Evolutionary conservation across 495 filamentous ascomycete genomes (phyloP).

Genomic region (Thermochaetoides thermophila): DNA sequence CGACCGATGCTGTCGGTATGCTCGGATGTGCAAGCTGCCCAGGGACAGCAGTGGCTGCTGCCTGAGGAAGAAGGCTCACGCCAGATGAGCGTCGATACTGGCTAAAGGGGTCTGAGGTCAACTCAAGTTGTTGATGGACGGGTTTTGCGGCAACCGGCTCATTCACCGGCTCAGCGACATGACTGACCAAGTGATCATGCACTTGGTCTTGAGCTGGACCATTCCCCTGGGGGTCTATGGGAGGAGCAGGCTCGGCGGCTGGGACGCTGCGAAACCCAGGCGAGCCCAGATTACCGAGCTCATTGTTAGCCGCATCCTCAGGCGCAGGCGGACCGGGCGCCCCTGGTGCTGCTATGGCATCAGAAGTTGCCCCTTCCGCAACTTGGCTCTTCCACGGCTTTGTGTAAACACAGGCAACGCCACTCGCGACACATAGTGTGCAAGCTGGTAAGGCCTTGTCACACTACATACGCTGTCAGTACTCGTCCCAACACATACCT

Average conservation of each 20-base stretch:
- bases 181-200: neutral
- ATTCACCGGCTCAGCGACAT: neutral
- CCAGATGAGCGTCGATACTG: conserved; percentile 11
- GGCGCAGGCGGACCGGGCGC: conserved; percentile 4
- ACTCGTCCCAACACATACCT: neutral
- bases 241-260: neutral
- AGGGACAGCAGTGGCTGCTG: too few relatives aligned
- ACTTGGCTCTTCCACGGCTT: conserved; percentile 11
- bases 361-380: conserved; percentile 1
- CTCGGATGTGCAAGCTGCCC: too few relatives aligned
- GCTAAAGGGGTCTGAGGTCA: conserved; percentile 6
- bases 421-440: conserved; percentile 18
- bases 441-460: conserved; percentile 26
- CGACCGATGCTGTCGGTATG: too few relatives aligned
- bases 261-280: conserved; percentile 13
- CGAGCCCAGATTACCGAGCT: conserved; percentile 16
- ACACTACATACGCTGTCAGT: conserved; percentile 19
- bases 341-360: conserved; percentile 1
- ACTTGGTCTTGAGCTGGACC: conserved; percentile 1
- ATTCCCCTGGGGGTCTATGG: neutral
- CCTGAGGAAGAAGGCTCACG: too few relatives aligned
- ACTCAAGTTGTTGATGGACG: conserved; percentile 6
- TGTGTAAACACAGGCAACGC: conserved; percentile 21
- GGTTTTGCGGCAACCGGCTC: conserved; percentile 4
- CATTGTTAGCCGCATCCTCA: conserved; percentile 9